Percentiles rank a stretch among this genome's conserved stretches.
Evolutionary conservation across 805 yeast genomes (phyloP).

Genomic region (Saccharomycopsis malanga): DNA sequence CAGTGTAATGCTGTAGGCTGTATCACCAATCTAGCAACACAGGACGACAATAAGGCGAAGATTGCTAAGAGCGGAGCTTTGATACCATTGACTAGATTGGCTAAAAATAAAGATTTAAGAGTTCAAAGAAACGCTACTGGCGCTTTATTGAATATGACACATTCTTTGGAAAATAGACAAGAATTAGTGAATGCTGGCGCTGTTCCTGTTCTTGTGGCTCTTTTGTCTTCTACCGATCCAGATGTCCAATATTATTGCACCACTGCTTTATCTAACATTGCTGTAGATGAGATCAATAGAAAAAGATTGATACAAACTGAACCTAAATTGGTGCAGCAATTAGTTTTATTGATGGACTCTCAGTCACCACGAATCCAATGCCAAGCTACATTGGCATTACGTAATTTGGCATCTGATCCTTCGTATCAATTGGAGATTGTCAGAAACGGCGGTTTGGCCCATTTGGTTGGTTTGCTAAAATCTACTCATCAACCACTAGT

Average conservation of each 20-base stretch:
- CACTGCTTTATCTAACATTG: conserved; percentile 92
- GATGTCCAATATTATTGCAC: conserved; percentile 99
- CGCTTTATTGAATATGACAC: conserved; percentile 96
- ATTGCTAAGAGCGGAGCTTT: conserved; percentile 96
- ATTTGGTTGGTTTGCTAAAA: conserved; percentile 81
- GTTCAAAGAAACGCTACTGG: conserved; percentile 99
- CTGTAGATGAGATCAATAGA: conserved; percentile 91
- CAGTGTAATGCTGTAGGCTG: conserved; percentile 99
- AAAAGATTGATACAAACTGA: conserved; percentile 85
- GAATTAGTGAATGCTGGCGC: conserved; percentile 98
- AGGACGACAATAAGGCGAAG: conserved; percentile 92
- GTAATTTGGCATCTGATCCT: conserved; percentile 94
- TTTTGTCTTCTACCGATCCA: conserved; percentile 80
- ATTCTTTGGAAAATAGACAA: conserved; percentile 90
- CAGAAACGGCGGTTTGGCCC: conserved; percentile 91
- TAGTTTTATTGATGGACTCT: conserved; percentile 88
- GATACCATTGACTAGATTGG: conserved; percentile 87
- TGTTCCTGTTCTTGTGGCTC: conserved; percentile 87
- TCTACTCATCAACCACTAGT: conserved; percentile 88
- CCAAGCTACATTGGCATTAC: conserved; percentile 92
- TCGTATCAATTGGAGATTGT: conserved; percentile 94
- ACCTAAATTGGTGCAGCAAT: conserved; percentile 81
- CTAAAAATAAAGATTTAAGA: conserved; percentile 88
- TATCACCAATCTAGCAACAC: conserved; percentile 95
- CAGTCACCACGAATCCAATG: conserved; percentile 94